phyloP scores from a whole-genome alignment of 2,329 filamentous ascomycete species.

The Huntiella moniliformis region DNA sequence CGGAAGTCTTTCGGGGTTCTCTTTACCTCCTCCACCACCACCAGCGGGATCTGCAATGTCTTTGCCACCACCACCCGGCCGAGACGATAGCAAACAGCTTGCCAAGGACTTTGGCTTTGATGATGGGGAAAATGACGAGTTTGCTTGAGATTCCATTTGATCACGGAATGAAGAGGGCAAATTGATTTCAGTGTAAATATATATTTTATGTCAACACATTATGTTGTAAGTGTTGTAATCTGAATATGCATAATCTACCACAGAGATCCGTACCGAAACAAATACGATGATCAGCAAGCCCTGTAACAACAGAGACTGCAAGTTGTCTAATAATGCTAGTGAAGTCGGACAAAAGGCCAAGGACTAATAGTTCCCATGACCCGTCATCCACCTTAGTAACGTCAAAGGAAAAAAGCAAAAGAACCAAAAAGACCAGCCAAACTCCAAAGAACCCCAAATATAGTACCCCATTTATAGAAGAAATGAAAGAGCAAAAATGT shows the following conservation, averaged over 20 bases:
- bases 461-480: background rate
- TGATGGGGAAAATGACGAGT: slow-evolving; percentile 77
- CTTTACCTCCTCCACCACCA: slow-evolving; percentile 61
- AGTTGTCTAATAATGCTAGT: too few relatives aligned
- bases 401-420: background rate
- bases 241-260: background rate
- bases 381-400: background rate
- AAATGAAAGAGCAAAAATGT: background rate
- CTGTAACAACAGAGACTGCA: too few relatives aligned
- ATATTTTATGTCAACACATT: background rate
- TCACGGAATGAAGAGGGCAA: background rate
- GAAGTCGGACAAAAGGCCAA: too few relatives aligned
- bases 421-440: background rate
- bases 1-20: slow-evolving; percentile 21
- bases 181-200: background rate
- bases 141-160: slow-evolving; percentile 26
- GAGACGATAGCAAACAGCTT: slow-evolving; percentile 38
- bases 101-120: slow-evolving; percentile 60
- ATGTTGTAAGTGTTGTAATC: background rate
- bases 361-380: too few relatives aligned
- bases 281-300: too few relatives aligned
- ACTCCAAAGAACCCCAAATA: background rate
- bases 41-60: slow-evolving; percentile 21
- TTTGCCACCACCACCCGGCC: slow-evolving; percentile 51
- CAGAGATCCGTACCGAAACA: background rate